Evolutionary conservation across 306 rosid species (phyloP).

Genomic region (Dalbergia cochinchinensis): DNA sequence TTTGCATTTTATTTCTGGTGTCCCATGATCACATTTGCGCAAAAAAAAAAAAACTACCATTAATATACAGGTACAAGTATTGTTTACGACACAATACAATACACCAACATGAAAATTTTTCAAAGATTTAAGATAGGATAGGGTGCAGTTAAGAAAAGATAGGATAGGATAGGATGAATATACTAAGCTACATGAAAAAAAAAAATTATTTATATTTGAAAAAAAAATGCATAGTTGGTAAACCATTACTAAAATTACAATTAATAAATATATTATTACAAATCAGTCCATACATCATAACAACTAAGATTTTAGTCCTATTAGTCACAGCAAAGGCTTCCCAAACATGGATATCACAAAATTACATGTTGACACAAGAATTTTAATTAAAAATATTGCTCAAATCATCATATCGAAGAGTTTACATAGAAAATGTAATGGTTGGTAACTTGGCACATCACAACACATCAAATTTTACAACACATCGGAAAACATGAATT

Average conservation of each 20-base stretch:
- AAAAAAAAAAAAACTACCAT: constrained; percentile 13
- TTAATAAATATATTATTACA: background rate
- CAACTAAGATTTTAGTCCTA: constrained; percentile 8
- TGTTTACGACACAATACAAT: background rate
- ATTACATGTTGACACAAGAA: background rate
- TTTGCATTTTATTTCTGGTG: background rate
- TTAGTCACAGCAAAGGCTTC: background rate
- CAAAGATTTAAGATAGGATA: background rate
- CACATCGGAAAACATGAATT: background rate
- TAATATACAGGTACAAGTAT: background rate
- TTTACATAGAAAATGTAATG: background rate
- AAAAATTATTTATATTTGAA: no score
- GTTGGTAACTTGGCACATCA: background rate
- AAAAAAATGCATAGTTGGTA: no score
- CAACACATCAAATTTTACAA: constrained; percentile 11
- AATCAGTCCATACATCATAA: background rate
- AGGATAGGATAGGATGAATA: background rate
- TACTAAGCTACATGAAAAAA: background rate
- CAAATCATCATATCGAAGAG: background rate
- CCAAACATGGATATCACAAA: background rate
- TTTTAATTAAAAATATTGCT: background rate
- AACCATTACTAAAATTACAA: no score
- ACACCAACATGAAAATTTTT: background rate
- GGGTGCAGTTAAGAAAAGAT: no score
- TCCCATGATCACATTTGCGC: constrained; percentile 33